Evolutionary conservation across 2,329 filamentous ascomycete species (phyloP).

Genomic region (Alternaria angustiovoidea): DNA sequence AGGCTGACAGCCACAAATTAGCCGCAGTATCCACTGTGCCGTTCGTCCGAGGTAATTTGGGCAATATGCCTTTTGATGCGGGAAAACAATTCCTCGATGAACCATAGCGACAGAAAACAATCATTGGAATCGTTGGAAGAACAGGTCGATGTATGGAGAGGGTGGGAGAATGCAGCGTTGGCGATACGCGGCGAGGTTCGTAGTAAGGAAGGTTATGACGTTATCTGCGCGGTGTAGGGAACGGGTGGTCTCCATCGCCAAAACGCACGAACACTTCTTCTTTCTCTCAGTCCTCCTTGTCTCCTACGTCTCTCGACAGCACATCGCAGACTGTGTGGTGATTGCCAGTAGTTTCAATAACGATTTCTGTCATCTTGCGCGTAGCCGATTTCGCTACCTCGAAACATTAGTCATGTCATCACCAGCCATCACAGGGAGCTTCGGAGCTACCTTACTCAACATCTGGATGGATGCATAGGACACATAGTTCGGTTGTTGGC

Average conservation of each 20-base stretch:
- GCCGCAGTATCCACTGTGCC: neutral
- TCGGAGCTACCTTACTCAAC: neutral
- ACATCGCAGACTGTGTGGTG: neutral
- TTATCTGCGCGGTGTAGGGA: neutral
- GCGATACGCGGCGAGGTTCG: neutral
- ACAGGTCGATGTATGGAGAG: neutral
- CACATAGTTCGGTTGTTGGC: neutral
- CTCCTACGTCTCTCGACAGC: neutral
- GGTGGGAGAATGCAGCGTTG: neutral
- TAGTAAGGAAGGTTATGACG: neutral
- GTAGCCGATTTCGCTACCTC: neutral
- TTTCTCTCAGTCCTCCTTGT: neutral
- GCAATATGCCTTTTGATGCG: neutral
- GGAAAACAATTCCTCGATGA: neutral
- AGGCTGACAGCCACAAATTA: neutral
- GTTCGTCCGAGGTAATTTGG: neutral
- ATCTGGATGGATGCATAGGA: no score
- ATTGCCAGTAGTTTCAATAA: neutral
- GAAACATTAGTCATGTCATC: neutral
- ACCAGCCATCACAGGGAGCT: neutral
- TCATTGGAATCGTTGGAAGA: neutral
- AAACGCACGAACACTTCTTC: neutral
- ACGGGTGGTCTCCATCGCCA: neutral
- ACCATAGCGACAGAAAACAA: no score
- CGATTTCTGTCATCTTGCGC: neutral